phyloP scores from a whole-genome alignment of 257 asterid genomes.

The Solanum piurae region DNA sequence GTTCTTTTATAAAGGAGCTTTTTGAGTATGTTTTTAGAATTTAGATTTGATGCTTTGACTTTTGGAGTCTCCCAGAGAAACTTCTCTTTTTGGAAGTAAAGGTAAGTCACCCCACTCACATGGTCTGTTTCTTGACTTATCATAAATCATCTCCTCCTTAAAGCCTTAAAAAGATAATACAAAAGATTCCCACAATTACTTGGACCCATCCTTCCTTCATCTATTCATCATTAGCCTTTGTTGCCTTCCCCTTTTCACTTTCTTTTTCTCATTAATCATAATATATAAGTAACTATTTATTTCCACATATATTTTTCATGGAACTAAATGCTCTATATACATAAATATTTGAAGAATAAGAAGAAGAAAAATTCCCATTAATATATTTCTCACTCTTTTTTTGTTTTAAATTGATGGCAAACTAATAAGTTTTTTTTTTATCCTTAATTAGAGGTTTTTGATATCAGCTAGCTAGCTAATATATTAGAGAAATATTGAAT shows the following conservation, averaged over 20 bases:
- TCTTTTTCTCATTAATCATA: neutral
- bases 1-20: conserved; percentile 48
- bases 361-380: neutral
- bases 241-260: conserved; percentile 8
- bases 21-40: conserved; percentile 24
- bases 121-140: conserved; percentile 58
- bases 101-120: conserved; percentile 74
- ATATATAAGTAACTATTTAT: neutral
- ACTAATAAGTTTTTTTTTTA: neutral
- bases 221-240: conserved; percentile 55
- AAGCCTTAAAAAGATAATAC: neutral
- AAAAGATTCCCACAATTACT: conserved; percentile 36
- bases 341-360: neutral
- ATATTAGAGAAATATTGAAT: accelerated
- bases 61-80: conserved; percentile 51
- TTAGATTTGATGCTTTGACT: conserved; percentile 66
- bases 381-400: neutral
- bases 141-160: conserved; percentile 4
- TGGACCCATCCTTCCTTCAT: conserved; percentile 49
- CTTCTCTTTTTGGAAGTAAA: conserved; percentile 88
- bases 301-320: neutral
- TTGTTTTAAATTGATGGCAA: neutral
- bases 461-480: neutral
- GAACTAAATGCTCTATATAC: neutral
- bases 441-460: neutral